A percentile compares a stretch with the other conserved stretches of the same genome.
Evolutionary conservation across 352 stramenopile species (phyloP).

Genomic region (Pythium angustatum): DNA sequence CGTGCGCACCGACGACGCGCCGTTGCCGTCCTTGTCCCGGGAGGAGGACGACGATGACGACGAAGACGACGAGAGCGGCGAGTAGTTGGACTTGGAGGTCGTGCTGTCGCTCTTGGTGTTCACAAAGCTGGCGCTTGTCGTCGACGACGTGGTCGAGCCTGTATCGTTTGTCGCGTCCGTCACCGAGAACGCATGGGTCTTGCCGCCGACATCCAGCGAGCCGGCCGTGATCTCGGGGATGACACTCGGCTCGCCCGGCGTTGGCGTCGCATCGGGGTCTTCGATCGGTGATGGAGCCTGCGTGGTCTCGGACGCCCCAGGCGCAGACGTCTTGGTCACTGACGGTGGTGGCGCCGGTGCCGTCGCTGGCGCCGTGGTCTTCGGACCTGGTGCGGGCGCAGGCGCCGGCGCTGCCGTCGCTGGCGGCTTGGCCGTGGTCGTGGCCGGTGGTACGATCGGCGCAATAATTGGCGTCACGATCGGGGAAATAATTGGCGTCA

Average conservation of each 20-base stretch:
- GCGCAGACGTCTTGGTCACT: background rate
- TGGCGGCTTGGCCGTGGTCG: background rate
- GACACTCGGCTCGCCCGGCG: background rate
- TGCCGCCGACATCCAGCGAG: slow-evolving; percentile 1
- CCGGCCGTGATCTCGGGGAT: background rate
- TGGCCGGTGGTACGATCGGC: background rate
- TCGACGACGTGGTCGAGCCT: background rate
- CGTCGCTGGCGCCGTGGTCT: background rate
- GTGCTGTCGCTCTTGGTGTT: slow-evolving; percentile 11
- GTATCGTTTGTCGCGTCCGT: background rate
- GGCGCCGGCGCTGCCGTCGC: background rate
- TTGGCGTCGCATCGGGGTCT: background rate
- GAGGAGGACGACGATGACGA: background rate
- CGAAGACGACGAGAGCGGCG: background rate
- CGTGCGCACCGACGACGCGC: background rate
- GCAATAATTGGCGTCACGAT: background rate
- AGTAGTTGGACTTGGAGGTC: background rate
- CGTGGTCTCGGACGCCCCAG: background rate
- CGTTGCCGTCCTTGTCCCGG: background rate
- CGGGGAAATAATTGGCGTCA: background rate
- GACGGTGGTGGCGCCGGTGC: background rate
- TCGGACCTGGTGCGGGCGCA: background rate
- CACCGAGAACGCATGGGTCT: background rate
- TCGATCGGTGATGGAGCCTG: background rate
- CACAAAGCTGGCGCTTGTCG: background rate